These are phyloP conservation scores for Microcera coccophila DNA, from an alignment of 2,329 filamentous ascomycete genomes.

Conservation along the genomic window DNA sequence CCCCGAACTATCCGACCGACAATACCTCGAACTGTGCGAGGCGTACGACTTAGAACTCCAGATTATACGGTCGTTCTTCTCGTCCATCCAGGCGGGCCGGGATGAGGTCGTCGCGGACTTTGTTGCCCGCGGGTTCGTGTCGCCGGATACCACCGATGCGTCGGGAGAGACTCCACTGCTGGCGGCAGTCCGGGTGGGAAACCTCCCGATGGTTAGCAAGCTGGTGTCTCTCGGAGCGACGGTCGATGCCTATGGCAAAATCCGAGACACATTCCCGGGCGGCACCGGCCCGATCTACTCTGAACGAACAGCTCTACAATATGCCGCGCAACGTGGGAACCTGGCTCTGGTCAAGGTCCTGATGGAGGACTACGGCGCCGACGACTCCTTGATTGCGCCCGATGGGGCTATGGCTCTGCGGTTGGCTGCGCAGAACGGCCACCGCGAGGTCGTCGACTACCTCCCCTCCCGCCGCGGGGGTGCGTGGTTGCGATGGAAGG, in stretches of 20 bases:
- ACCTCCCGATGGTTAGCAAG: slow-evolving; percentile 30
- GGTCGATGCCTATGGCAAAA: slow-evolving; percentile 27
- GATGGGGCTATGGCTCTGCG: slow-evolving; percentile 45
- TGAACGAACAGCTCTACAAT: slow-evolving; percentile 42
- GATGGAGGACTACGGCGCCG: slow-evolving; percentile 37
- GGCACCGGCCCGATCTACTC: slow-evolving; percentile 22
- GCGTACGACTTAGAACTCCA: slow-evolving; percentile 16
- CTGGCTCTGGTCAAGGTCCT: slow-evolving; percentile 41
- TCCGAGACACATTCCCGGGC: neutral
- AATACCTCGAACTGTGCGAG: slow-evolving; percentile 7
- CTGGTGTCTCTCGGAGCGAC: slow-evolving; percentile 35
- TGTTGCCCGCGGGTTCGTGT: slow-evolving; percentile 34
- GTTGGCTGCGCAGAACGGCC: slow-evolving; percentile 39
- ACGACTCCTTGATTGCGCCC: slow-evolving; percentile 42
- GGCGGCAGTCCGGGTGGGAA: slow-evolving; percentile 31
- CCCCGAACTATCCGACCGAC: neutral
- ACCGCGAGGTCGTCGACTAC: slow-evolving; percentile 42
- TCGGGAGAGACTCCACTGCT: slow-evolving; percentile 34
- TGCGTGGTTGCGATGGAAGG: slow-evolving; percentile 35
- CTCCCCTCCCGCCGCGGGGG: slow-evolving; percentile 39
- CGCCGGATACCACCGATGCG: slow-evolving; percentile 33
- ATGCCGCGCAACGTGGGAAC: slow-evolving; percentile 39
- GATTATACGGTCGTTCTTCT: slow-evolving; percentile 31
- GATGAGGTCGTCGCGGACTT: slow-evolving; percentile 29
- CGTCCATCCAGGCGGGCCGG: slow-evolving; percentile 24